A percentile compares a stretch with the other conserved stretches of the same genome.
Conservation (phyloP, 1,139 yeast genomes). For the Meyerozyma elateridarum region DNA sequence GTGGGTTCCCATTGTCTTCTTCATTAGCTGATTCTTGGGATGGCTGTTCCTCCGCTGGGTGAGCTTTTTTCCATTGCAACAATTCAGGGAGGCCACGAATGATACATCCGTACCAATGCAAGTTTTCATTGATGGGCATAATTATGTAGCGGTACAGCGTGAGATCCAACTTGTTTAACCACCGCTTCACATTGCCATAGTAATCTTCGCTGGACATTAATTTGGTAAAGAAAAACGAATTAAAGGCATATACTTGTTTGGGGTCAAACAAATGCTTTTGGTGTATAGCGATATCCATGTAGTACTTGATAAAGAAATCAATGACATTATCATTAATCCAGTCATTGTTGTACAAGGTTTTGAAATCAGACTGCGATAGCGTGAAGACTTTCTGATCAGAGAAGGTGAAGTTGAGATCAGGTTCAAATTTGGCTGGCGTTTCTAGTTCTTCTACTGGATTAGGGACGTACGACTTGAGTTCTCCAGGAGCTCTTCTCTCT, state of each 20-base stretch:
- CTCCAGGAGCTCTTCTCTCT: slow-evolving; percentile 1
- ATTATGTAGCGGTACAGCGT: slow-evolving; percentile 59
- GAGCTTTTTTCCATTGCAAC: slow-evolving; percentile 9
- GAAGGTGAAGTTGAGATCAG: slow-evolving; percentile 49
- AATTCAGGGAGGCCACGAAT: slow-evolving; percentile 45
- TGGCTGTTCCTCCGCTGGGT: slow-evolving; percentile 1
- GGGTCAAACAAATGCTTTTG: slow-evolving; percentile 15
- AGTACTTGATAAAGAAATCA: slow-evolving; percentile 65
- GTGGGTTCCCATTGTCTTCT: not conserved
- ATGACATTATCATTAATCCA: slow-evolving; percentile 76
- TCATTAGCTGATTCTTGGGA: slow-evolving; percentile 5
- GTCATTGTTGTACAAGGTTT: slow-evolving; percentile 61
- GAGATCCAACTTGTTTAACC: slow-evolving; percentile 73
- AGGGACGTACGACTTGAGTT: not conserved
- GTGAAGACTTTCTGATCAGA: slow-evolving; percentile 44
- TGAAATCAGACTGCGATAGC: slow-evolving; percentile 57
- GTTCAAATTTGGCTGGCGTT: slow-evolving; percentile 35
- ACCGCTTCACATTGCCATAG: slow-evolving; percentile 65
- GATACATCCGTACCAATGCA: slow-evolving; percentile 88
- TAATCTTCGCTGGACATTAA: slow-evolving; percentile 41
- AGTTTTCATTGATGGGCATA: slow-evolving; percentile 75
- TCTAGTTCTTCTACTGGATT: slow-evolving; percentile 6
- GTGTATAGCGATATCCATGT: slow-evolving; percentile 38
- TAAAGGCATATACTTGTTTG: slow-evolving; percentile 55
- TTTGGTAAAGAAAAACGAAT: slow-evolving; percentile 80